A percentile compares a stretch with the other conserved stretches of the same genome.
Conservation (phyloP, 2,329 filamentous ascomycete species). For the Aureobasidium sp. region DNA sequence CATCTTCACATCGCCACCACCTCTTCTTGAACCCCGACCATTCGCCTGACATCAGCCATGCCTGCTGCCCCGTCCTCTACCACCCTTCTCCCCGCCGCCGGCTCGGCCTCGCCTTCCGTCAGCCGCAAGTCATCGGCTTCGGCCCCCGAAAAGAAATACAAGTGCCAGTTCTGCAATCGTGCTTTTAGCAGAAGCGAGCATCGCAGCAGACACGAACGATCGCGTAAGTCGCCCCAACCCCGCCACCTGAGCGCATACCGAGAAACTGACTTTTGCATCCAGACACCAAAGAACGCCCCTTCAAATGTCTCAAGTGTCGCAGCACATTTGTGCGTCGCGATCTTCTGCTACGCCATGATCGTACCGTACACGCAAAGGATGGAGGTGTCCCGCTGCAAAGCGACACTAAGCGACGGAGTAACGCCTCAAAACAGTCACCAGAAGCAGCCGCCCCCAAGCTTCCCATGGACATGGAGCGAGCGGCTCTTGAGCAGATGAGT, state of each 20-base stretch:
- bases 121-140: constrained; percentile 61
- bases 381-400: constrained; percentile 89
- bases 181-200: constrained; percentile 98
- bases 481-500: constrained; percentile 86
- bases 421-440: constrained; percentile 52
- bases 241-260: background rate
- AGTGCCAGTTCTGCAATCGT: constrained; percentile 96
- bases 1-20: constrained; percentile 19
- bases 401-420: constrained; percentile 74
- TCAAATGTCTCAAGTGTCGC: constrained; percentile 97
- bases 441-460: constrained; percentile 65
- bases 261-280: constrained; percentile 20
- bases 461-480: constrained; percentile 72
- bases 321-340: constrained; percentile 98
- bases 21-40: background rate
- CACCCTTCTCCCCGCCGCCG: constrained; percentile 55
- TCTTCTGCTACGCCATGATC: constrained; percentile 90
- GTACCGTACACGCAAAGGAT: constrained; percentile 97
- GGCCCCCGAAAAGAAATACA: constrained; percentile 95
- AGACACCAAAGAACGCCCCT: constrained; percentile 98
- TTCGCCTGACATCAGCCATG: constrained; percentile 41
- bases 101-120: constrained; percentile 59
- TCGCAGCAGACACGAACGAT: constrained; percentile 91
- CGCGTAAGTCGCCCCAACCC: constrained; percentile 63
- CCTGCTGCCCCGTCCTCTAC: constrained; percentile 59